These are phyloP conservation scores for Avena insularis DNA, from an alignment of 176 grass and related monocot species.

Conservation along the genomic window DNA sequence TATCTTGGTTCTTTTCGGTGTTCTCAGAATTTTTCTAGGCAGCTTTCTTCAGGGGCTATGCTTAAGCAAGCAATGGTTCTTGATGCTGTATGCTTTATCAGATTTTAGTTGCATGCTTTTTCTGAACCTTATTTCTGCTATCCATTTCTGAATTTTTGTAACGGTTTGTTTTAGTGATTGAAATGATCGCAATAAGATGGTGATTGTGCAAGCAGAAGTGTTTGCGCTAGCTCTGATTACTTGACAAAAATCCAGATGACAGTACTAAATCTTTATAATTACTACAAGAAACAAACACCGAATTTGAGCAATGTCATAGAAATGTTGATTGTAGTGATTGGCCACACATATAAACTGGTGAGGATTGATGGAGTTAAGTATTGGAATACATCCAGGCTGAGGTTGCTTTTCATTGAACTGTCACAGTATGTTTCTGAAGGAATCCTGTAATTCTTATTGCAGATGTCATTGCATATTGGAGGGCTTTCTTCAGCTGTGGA, in stretches of 20 bases:
- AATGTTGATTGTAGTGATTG: conserved; percentile 22
- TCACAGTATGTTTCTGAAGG: conserved; percentile 1
- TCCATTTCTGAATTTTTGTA: not conserved
- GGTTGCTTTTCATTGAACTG: not conserved
- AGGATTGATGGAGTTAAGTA: not conserved
- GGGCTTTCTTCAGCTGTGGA: conserved; percentile 47
- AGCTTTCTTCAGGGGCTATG: not conserved
- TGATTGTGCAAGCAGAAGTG: not conserved
- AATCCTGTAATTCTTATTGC: conserved; percentile 30
- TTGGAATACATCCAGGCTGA: not conserved
- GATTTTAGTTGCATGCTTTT: not conserved
- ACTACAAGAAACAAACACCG: not conserved
- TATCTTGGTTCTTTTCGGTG: not conserved
- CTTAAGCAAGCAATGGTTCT: conserved; percentile 3
- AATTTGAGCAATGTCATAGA: not conserved
- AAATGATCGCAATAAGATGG: not conserved
- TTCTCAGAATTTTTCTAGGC: not conserved
- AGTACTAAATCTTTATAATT: not conserved
- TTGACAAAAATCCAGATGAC: not conserved
- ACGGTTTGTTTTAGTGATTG: conserved; percentile 1
- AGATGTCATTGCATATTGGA: conserved; percentile 76
- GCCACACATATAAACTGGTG: not conserved
- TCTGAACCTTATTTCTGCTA: not conserved
- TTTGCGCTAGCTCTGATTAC: not conserved
- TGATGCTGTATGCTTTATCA: not conserved